Conservation (phyloP, 805 yeast species). For the Ogataea thermomethanolica region DNA sequence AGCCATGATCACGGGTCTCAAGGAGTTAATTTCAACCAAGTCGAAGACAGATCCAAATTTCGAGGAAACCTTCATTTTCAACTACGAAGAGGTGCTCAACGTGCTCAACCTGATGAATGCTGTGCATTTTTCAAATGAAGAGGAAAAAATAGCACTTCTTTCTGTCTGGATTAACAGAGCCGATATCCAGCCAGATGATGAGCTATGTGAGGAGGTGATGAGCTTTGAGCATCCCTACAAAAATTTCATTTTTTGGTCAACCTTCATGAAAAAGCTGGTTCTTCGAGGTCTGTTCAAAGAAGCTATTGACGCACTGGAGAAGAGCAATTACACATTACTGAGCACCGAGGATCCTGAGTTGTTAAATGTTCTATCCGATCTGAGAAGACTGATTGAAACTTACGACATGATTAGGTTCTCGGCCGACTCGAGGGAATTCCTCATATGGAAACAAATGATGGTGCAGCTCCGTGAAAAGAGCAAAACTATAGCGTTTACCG, state of each 20-base stretch:
- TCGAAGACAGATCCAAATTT: conserved; percentile 19
- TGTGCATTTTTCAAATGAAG: conserved; percentile 41
- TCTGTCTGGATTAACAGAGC: conserved; percentile 66
- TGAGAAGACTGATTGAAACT: conserved; percentile 36
- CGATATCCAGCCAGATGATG: conserved; percentile 61
- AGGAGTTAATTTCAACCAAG: conserved; percentile 29
- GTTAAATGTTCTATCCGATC: conserved; percentile 39
- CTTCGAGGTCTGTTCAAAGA: conserved; percentile 59
- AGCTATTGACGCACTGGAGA: conserved; percentile 46
- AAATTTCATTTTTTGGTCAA: conserved; percentile 60
- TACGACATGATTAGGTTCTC: conserved; percentile 37
- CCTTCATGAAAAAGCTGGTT: conserved; percentile 51
- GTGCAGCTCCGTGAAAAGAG: conserved; percentile 48
- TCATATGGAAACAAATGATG: conserved; percentile 48
- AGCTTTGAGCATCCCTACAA: conserved; percentile 41
- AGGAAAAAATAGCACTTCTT: conserved; percentile 42
- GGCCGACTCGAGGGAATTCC: conserved; percentile 39
- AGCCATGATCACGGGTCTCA: conserved; percentile 29
- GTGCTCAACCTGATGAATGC: conserved; percentile 60
- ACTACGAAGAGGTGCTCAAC: conserved; percentile 41
- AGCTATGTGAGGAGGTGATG: conserved; percentile 44
- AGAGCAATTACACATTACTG: conserved; percentile 42
- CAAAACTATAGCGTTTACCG: conserved; percentile 23
- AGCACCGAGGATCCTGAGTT: conserved; percentile 29
- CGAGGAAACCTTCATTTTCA: conserved; percentile 23